Conservation (phyloP, 1,284 basidiomycete genomes). For the Ustilago lituana region DNA sequence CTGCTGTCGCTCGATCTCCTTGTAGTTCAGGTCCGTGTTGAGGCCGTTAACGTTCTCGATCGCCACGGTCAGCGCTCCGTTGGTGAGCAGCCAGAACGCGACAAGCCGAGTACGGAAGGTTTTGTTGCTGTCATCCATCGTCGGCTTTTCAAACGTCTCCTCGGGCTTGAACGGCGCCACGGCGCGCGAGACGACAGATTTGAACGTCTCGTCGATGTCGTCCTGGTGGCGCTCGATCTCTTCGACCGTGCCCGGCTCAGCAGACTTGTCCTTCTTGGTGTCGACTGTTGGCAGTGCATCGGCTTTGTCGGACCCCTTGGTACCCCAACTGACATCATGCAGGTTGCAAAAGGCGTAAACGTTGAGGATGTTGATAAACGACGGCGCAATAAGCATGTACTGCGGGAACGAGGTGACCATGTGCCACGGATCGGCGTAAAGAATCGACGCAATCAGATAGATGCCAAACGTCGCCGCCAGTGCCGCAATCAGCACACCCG, state of each 20-base stretch:
- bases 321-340: slow-evolving; percentile 81
- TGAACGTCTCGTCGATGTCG: slow-evolving; percentile 92
- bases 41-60: slow-evolving; percentile 86
- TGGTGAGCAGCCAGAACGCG: slow-evolving; percentile 66
- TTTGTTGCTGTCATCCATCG: slow-evolving; percentile 71
- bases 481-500: slow-evolving; percentile 62
- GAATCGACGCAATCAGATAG: slow-evolving; percentile 79
- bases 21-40: slow-evolving; percentile 65
- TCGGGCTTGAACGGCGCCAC: slow-evolving; percentile 81
- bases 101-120: slow-evolving; percentile 67
- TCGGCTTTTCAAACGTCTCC: slow-evolving; percentile 81
- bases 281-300: slow-evolving; percentile 89
- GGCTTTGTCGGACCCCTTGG: slow-evolving; percentile 93
- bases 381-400: slow-evolving; percentile 83
- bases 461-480: slow-evolving; percentile 65
- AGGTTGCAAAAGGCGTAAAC: slow-evolving; percentile 88
- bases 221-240: slow-evolving; percentile 73
- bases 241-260: slow-evolving; percentile 75
- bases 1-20: slow-evolving; percentile 71
- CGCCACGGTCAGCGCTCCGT: slow-evolving; percentile 75
- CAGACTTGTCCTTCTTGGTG: slow-evolving; percentile 76
- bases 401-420: slow-evolving; percentile 96
- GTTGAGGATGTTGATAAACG: slow-evolving; percentile 92
- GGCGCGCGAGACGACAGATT: slow-evolving; percentile 90
- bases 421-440: slow-evolving; percentile 98